A percentile compares a stretch with the other conserved stretches of the same genome.
These are phyloP conservation scores for Lasiodiplodia citricola DNA, from an alignment of 2,329 filamentous ascomycete species.

Conservation along the genomic window DNA sequence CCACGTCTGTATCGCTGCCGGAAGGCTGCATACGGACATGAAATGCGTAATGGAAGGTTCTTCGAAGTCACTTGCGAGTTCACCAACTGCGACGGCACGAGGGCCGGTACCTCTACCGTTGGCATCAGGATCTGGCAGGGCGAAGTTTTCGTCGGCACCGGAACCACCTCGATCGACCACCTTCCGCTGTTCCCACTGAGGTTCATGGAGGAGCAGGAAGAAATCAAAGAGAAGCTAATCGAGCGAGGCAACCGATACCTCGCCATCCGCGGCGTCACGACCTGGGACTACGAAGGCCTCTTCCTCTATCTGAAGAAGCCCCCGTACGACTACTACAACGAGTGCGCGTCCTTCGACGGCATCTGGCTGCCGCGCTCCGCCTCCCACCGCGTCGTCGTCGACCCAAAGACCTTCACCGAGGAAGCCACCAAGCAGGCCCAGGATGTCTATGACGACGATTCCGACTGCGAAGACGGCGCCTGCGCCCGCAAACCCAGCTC, in stretches of 20 bases:
- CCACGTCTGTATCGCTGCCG: constrained; percentile 36
- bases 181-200: constrained; percentile 26
- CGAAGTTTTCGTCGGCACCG: constrained; percentile 28
- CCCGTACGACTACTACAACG: constrained; percentile 31
- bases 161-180: constrained; percentile 20
- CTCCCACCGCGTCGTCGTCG: constrained; percentile 34
- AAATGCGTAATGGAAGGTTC: constrained; percentile 32
- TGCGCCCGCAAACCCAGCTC: constrained; percentile 20
- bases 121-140: constrained; percentile 28
- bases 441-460: neutral
- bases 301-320: constrained; percentile 32
- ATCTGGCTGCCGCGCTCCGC: constrained; percentile 30
- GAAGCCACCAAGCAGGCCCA: constrained; percentile 25
- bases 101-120: constrained; percentile 31
- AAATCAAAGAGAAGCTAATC: constrained; percentile 26
- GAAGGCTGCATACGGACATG: constrained; percentile 37
- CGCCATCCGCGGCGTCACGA: constrained; percentile 26
- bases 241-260: constrained; percentile 31
- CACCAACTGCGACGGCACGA: constrained; percentile 43
- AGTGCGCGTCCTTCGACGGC: constrained; percentile 26
- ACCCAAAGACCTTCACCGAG: constrained; percentile 35
- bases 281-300: constrained; percentile 33
- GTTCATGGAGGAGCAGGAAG: constrained; percentile 23
- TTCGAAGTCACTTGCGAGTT: constrained; percentile 36
- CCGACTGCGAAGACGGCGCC: neutral